Conservation (phyloP, 2,329 filamentous ascomycete species). For the Myotisia sp. region DNA sequence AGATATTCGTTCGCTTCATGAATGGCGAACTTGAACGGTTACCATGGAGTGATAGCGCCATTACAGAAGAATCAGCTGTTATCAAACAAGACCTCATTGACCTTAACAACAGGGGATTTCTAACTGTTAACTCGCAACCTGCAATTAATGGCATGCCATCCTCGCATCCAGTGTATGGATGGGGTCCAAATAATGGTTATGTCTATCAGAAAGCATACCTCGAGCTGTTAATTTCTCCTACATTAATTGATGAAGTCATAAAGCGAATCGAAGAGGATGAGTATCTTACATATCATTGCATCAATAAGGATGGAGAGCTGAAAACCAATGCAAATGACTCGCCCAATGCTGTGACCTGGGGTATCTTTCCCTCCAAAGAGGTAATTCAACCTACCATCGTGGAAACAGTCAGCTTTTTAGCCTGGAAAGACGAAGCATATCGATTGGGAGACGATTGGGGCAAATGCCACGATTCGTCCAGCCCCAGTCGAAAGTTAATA, state of each 20-base stretch:
- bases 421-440: conserved; percentile 98
- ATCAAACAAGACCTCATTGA: conserved; percentile 65
- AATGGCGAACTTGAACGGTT: conserved; percentile 65
- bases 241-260: conserved; percentile 63
- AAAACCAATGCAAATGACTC: conserved; percentile 72
- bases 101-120: conserved; percentile 70
- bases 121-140: conserved; percentile 96
- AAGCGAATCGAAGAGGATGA: conserved; percentile 61
- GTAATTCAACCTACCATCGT: conserved; percentile 99
- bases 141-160: conserved; percentile 86
- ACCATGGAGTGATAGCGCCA: conserved; percentile 86
- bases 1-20: conserved; percentile 76
- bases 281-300: conserved; percentile 86
- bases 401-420: conserved; percentile 90
- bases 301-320: conserved; percentile 68
- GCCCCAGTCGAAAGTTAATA: conserved; percentile 65
- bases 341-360: conserved; percentile 98
- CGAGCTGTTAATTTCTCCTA: conserved; percentile 73
- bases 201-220: conserved; percentile 98
- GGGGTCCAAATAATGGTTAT: conserved; percentile 89
- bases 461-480: conserved; percentile 66
- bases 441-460: conserved; percentile 86
- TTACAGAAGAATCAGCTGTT: conserved; percentile 64
- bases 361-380: conserved; percentile 95
- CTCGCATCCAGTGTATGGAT: conserved; percentile 72